Evolutionary conservation across 768 basidiomycete genomes (phyloP).

Genomic region (Mycena filopes): DNA sequence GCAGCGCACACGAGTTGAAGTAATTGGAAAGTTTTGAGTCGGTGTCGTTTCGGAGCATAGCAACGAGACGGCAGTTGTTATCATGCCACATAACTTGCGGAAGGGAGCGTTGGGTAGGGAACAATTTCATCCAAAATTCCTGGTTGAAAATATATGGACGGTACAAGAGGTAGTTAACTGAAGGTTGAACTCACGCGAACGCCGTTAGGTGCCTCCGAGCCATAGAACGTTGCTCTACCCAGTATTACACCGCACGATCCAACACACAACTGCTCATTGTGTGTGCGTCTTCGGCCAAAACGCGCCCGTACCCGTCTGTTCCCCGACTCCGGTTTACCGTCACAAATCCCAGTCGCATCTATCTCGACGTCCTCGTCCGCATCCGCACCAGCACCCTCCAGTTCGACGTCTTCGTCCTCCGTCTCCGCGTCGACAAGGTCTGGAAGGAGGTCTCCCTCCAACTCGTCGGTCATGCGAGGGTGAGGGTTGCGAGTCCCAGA

Average conservation of each 20-base stretch:
- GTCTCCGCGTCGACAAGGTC: neutral
- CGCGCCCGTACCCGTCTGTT: conserved; percentile 38
- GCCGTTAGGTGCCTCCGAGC: conserved; percentile 42
- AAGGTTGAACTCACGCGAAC: conserved; percentile 36
- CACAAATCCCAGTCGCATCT: conserved; percentile 29
- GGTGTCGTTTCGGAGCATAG: conserved; percentile 34
- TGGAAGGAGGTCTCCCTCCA: neutral
- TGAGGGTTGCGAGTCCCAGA: neutral
- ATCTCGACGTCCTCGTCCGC: conserved; percentile 35
- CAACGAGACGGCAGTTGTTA: conserved; percentile 37
- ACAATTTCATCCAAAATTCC: conserved; percentile 38
- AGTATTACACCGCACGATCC: conserved; percentile 46
- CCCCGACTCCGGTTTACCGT: conserved; percentile 38
- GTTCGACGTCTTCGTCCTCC: neutral
- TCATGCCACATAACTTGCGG: conserved; percentile 43
- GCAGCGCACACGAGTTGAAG: conserved; percentile 38
- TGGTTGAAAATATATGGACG: conserved; percentile 1
- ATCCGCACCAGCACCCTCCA: conserved; percentile 12
- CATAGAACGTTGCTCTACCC: conserved; percentile 45
- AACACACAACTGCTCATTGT: conserved; percentile 48
- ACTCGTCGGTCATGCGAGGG: neutral
- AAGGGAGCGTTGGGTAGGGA: conserved; percentile 37
- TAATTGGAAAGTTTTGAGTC: conserved; percentile 19
- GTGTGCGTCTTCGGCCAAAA: conserved; percentile 43
- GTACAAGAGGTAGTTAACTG: neutral